Conservation (phyloP, 805 yeast species). For the Metschnikowia gruessii region DNA sequence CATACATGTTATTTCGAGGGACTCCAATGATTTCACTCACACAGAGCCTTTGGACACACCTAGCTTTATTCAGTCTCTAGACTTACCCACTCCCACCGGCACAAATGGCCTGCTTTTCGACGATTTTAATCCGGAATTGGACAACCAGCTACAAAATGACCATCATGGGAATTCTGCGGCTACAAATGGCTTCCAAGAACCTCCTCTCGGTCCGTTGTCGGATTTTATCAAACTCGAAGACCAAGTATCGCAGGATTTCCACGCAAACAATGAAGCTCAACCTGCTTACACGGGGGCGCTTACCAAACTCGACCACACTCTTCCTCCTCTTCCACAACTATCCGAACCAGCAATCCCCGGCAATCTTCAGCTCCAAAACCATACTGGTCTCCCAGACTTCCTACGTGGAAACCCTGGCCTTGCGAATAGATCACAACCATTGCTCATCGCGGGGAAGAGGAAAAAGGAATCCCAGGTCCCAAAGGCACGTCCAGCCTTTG, state of each 20-base stretch:
- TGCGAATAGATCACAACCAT: constrained; percentile 12
- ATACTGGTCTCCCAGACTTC: constrained; percentile 14
- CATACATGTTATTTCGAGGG: constrained; percentile 18
- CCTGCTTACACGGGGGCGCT: constrained; percentile 13
- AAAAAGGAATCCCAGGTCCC: constrained; percentile 34
- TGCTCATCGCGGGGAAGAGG: constrained; percentile 20
- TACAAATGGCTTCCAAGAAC: background rate
- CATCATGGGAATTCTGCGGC: background rate
- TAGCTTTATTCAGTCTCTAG: constrained; percentile 18
- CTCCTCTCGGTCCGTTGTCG: constrained; percentile 4
- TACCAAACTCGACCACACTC: constrained; percentile 11
- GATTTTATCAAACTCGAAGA: constrained; percentile 9
- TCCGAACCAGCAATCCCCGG: constrained; percentile 19
- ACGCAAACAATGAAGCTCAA: background rate
- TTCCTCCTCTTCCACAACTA: constrained; percentile 20
- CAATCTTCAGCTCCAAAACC: constrained; percentile 9
- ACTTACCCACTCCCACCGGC: constrained; percentile 17
- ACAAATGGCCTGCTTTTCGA: constrained; percentile 11
- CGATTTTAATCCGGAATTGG: constrained; percentile 8
- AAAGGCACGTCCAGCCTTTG: constrained; percentile 84
- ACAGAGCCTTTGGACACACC: constrained; percentile 19
- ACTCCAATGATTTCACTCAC: constrained; percentile 9
- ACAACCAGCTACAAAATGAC: constrained; percentile 2
- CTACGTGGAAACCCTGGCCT: constrained; percentile 9
- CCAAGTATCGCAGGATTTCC: background rate